Conservation (phyloP, 2,329 filamentous ascomycete genomes). For the Trichoderma koningii region DNA sequence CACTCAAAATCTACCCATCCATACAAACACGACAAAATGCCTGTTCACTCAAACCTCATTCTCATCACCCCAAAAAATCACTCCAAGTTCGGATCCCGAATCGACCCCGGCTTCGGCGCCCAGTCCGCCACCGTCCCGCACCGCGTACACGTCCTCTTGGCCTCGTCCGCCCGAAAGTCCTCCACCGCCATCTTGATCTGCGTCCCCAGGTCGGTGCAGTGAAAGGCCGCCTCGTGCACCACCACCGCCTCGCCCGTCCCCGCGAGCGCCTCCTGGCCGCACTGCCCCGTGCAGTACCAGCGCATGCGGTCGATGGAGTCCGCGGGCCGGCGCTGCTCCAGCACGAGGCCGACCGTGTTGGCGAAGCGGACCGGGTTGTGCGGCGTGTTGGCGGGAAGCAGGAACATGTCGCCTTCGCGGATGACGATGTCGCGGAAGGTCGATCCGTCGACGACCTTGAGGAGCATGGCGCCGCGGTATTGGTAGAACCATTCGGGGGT, state of each 20-base stretch:
- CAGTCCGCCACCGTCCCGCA: slow-evolving; percentile 78
- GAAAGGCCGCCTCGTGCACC: slow-evolving; percentile 84
- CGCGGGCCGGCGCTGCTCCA: slow-evolving; percentile 79
- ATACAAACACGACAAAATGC: neutral
- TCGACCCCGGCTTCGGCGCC: slow-evolving; percentile 62
- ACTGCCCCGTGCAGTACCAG: slow-evolving; percentile 83
- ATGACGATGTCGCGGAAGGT: slow-evolving; percentile 84
- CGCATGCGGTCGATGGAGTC: slow-evolving; percentile 74
- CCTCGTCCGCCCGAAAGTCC: slow-evolving; percentile 68
- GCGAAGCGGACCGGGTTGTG: slow-evolving; percentile 95
- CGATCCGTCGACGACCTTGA: slow-evolving; percentile 80
- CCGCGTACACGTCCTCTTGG: slow-evolving; percentile 70
- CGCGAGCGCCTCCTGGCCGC: slow-evolving; percentile 31
- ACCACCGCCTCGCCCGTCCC: slow-evolving; percentile 41
- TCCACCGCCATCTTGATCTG: slow-evolving; percentile 94
- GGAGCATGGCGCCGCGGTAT: slow-evolving; percentile 87
- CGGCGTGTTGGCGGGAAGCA: slow-evolving; percentile 90
- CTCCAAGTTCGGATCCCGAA: slow-evolving; percentile 59
- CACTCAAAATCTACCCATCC: neutral
- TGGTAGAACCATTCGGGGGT: slow-evolving; percentile 99
- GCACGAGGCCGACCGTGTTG: slow-evolving; percentile 88
- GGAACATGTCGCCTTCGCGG: slow-evolving; percentile 89
- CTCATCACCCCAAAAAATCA: neutral
- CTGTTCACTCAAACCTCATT: neutral
- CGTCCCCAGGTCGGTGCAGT: slow-evolving; percentile 86